These are phyloP conservation scores for Geotrichum macrosporum DNA, from an alignment of 1,139 yeast genomes.

Conservation along the genomic window DNA sequence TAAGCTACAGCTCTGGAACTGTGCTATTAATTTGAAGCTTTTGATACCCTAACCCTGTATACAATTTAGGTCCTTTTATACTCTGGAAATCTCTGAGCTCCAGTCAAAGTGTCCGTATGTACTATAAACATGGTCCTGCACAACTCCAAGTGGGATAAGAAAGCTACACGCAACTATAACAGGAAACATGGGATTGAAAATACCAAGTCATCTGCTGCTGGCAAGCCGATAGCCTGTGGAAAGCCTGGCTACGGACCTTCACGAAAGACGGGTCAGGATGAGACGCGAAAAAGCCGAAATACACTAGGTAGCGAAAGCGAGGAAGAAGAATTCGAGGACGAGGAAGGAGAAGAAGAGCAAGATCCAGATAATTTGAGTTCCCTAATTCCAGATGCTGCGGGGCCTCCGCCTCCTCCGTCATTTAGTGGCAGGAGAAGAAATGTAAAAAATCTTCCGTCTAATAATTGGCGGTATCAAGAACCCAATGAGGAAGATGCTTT, in stretches of 20 bases:
- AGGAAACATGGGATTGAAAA: conserved; percentile 20
- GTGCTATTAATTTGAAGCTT: no score
- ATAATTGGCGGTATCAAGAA: conserved; percentile 19
- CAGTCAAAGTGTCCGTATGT: no score
- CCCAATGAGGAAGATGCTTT: conserved; percentile 5
- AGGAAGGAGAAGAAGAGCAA: conserved; percentile 3
- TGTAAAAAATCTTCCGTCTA: conserved; percentile 14
- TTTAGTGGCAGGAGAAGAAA: conserved; percentile 1
- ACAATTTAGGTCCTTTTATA: no score
- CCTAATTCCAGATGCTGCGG: conserved; percentile 4
- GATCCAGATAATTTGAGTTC: conserved; percentile 13
- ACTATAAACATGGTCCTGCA: conserved; percentile 21
- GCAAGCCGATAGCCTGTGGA: no score
- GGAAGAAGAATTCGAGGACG: not conserved
- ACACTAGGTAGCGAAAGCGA: not conserved
- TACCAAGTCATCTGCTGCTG: no score
- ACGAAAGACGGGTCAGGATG: no score
- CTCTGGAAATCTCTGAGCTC: not conserved
- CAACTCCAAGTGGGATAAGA: conserved; percentile 22
- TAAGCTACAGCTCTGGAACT: no score
- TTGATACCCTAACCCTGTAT: no score
- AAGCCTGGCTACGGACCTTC: no score
- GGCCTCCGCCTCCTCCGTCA: not conserved
- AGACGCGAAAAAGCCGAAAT: no score
- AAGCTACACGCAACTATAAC: conserved; percentile 21